Base-by-base conservation (phyloP, 345 rosid species). In the Aquilaria malaccensis region DNA sequence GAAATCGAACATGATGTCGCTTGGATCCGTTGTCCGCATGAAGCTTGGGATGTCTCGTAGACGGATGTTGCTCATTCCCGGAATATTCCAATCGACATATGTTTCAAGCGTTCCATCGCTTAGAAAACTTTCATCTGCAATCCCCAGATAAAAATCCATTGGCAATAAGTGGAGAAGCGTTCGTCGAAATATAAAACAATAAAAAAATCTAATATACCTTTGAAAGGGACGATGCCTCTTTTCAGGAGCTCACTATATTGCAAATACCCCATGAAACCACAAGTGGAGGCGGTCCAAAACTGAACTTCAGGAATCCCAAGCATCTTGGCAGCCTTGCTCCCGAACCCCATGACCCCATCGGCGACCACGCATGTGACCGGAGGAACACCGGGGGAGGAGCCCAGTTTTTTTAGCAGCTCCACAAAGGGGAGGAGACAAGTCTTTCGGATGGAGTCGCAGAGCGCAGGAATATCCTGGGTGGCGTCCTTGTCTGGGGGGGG, bases 21-120 rank as follows among this genome's bases (percentile, higher is more conserved):
- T 51, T 37, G 41, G 55, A 58, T 70, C 52, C 6, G 75, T 72
- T 1, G 82, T 67, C 14, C 73, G 67, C 51, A 67, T 45, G 32
- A 72, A 78, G 33, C 73, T 70, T 32, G 80, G 80, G 14, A 79
- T 61, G 61, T 79, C 75, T 51, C 49, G 75, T 22, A 75, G 30
- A 1, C 64, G 66, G 11, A 75, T 61, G 30, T 72, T 65, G 10
- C 59, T 64, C 83, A 75, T 69, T 0, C 64, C 55, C 1, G 83
- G 77, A 53, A 79, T 22, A 22, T 22, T 67, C 80, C 80, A 79
- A 64, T 79, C 77, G 33, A 79, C 59, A 2, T 13, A 12, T 2
- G 69, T 61, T 41, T 79, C 75, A 30, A 78, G 22, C 22, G 66
- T 51, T 32, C 74, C 78, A 30, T 74, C 71, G 1, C 64, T 55